Evolutionary conservation across 176 grass and related monocot species (phyloP).

Genomic region (Ensete glaucum): DNA sequence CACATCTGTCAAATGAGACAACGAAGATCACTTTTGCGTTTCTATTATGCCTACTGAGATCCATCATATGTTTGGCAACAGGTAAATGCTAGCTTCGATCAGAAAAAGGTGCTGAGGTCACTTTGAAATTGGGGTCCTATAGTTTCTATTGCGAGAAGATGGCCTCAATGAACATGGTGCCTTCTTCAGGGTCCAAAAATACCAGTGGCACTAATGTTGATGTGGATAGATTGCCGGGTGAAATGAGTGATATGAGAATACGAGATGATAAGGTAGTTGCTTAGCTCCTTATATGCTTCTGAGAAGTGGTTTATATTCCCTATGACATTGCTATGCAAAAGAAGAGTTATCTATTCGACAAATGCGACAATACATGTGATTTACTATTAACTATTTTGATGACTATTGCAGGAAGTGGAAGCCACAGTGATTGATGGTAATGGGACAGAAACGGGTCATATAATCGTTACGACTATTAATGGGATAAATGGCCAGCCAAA

Average conservation of each 20-base stretch:
- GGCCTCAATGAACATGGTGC: conserved; percentile 37
- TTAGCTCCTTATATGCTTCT: not conserved
- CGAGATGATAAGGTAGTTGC: conserved; percentile 59
- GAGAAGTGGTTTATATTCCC: not conserved
- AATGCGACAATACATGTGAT: not conserved
- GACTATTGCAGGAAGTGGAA: conserved; percentile 43
- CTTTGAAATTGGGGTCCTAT: too few relatives aligned
- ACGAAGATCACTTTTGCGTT: too few relatives aligned
- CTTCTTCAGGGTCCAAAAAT: conserved; percentile 40
- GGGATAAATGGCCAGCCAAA: conserved; percentile 60
- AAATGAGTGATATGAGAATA: conserved; percentile 56
- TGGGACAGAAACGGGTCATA: conserved; percentile 54
- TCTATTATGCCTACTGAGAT: too few relatives aligned
- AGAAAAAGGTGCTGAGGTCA: too few relatives aligned
- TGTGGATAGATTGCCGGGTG: conserved; percentile 42
- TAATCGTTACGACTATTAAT: conserved; percentile 49
- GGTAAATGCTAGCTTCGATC: too few relatives aligned
- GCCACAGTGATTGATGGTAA: conserved; percentile 54
- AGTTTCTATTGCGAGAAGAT: conserved; percentile 14
- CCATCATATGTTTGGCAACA: too few relatives aligned
- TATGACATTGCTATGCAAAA: too few relatives aligned
- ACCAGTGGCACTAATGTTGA: conserved; percentile 28
- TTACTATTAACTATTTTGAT: not conserved
- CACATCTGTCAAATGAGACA: too few relatives aligned
- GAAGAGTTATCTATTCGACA: too few relatives aligned